Evolutionary conservation across 345 rosid species (phyloP).

Genomic region (Combretum micranthum): DNA sequence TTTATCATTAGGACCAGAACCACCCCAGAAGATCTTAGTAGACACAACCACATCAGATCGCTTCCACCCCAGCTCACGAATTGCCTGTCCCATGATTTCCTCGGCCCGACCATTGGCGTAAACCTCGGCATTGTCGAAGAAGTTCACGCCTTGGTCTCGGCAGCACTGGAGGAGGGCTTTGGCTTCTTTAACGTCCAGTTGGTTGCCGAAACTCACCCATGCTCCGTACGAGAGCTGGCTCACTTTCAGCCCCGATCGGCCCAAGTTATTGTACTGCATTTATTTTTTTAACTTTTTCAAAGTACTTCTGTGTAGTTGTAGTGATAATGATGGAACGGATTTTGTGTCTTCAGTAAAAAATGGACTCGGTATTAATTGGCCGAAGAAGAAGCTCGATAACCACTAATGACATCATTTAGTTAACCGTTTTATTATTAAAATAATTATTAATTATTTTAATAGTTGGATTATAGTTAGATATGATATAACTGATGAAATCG

Average conservation of each 20-base stretch:
- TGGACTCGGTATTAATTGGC: no score
- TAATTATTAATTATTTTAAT: no score
- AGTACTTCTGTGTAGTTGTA: no score
- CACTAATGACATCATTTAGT: no score
- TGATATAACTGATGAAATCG: no score
- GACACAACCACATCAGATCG: constrained; percentile 85
- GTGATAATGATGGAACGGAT: no score
- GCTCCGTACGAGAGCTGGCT: constrained; percentile 89
- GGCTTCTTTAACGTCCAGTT: constrained; percentile 93
- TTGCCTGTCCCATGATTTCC: constrained; percentile 98
- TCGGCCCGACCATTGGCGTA: constrained; percentile 95
- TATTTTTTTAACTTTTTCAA: no score
- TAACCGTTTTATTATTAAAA: no score
- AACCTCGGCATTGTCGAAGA: constrained; percentile 99
- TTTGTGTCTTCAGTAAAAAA: no score
- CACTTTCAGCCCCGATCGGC: constrained; percentile 83
- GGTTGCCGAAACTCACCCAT: constrained; percentile 96
- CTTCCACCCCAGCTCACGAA: constrained; percentile 95
- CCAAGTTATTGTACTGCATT: constrained; percentile 91
- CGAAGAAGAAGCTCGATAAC: no score
- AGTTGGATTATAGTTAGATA: no score
- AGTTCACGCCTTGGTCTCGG: constrained; percentile 85
- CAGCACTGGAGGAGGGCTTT: constrained; percentile 89
- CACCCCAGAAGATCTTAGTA: constrained; percentile 99
- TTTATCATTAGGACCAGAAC: constrained; percentile 90